A percentile compares a stretch with the other conserved stretches of the same genome.
Conservation (phyloP, 2,329 filamentous ascomycete species). For the Calonectria crousiana region DNA sequence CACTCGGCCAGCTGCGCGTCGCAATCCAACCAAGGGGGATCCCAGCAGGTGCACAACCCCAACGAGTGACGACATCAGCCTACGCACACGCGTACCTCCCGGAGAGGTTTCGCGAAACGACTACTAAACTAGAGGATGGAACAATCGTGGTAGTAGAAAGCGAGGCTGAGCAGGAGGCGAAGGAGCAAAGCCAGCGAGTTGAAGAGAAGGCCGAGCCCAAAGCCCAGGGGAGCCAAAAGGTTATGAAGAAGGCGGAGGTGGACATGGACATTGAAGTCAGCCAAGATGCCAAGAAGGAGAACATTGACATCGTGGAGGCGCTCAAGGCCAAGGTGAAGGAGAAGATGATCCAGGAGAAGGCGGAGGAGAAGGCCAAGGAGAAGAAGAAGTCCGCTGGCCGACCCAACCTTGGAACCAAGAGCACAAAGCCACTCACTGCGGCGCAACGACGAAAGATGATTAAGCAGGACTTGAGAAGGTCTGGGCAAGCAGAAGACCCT, state of each 20-base stretch:
- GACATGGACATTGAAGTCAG: slow-evolving; percentile 28
- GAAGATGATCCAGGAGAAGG: slow-evolving; percentile 37
- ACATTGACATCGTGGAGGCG: slow-evolving; percentile 48
- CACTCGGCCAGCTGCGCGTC: slow-evolving; percentile 79
- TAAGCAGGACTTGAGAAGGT: slow-evolving; percentile 66
- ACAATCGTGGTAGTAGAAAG: slow-evolving; percentile 55
- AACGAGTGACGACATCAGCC: slow-evolving; percentile 45
- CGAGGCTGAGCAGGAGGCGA: slow-evolving; percentile 47
- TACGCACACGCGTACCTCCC: slow-evolving; percentile 64
- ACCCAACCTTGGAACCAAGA: slow-evolving; percentile 41
- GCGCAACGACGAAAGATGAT: slow-evolving; percentile 69
- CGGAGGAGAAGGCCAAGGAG: slow-evolving; percentile 41
- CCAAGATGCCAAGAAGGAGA: slow-evolving; percentile 34
- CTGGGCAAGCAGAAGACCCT: slow-evolving; percentile 59
- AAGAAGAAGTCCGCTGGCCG: slow-evolving; percentile 30
- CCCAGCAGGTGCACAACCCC: slow-evolving; percentile 33
- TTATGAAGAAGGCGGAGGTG: slow-evolving; percentile 23
- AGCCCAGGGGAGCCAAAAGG: slow-evolving; percentile 1
- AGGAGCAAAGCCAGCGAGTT: slow-evolving; percentile 45
- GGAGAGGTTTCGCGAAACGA: slow-evolving; percentile 60
- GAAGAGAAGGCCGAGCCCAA: slow-evolving; percentile 51
- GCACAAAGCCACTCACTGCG: slow-evolving; percentile 61
- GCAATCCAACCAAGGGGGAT: slow-evolving; percentile 69
- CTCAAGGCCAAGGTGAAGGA: slow-evolving; percentile 48
- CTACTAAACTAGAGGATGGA: slow-evolving; percentile 61